phyloP scores from a whole-genome alignment of 176 grass and related monocot species.

The Oryza coarctata region DNA sequence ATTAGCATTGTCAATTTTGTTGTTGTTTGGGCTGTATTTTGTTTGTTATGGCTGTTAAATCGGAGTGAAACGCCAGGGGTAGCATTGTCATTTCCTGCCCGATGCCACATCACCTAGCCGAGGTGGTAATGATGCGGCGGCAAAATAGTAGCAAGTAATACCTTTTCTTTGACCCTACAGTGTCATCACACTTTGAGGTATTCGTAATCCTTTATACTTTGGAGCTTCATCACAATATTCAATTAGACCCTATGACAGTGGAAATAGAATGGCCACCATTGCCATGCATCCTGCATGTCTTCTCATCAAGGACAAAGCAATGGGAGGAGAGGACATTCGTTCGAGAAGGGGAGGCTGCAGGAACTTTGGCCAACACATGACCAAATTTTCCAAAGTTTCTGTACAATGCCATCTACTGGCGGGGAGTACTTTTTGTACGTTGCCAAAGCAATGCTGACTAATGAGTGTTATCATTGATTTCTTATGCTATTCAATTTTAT shows the following conservation, averaged over 20 bases:
- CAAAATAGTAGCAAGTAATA: no score
- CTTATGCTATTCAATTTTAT: background rate
- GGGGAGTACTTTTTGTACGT: background rate
- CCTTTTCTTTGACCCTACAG: background rate
- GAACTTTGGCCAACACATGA: background rate
- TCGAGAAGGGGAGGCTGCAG: slow-evolving; percentile 9
- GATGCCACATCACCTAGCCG: no score
- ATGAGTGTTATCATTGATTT: background rate
- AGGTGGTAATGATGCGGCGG: no score
- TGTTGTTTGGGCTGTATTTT: no score
- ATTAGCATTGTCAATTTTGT: no score
- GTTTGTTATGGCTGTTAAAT: no score
- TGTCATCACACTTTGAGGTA: background rate
- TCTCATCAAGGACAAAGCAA: background rate
- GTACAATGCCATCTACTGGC: background rate
- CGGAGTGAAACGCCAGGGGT: no score
- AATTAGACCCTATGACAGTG: background rate
- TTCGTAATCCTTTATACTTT: background rate
- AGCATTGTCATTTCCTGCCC: no score
- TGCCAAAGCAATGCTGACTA: background rate
- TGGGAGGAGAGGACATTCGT: background rate
- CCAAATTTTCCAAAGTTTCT: no score
- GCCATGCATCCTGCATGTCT: background rate
- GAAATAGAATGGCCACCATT: background rate
- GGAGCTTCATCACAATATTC: no score